Conservation (phyloP, 2,329 filamentous ascomycete species). For the Metarhizium album region DNA sequence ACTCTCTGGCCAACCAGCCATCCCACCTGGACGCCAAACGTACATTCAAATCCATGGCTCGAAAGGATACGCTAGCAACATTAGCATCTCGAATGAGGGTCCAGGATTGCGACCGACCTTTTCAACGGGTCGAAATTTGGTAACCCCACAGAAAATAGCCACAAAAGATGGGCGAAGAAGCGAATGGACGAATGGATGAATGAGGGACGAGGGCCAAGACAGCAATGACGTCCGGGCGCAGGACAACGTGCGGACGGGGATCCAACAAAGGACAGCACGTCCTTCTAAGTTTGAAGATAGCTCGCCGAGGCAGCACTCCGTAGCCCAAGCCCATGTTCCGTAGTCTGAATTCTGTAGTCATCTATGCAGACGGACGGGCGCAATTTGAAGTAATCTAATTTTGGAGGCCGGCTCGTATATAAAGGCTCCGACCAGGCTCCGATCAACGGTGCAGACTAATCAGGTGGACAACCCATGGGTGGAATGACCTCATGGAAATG, state of each 20-base stretch:
- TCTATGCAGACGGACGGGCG: background rate
- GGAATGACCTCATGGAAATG: too few relatives aligned
- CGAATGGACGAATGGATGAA: slow-evolving; percentile 1
- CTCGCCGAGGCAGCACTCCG: background rate
- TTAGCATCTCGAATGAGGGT: background rate
- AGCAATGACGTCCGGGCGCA: slow-evolving; percentile 8
- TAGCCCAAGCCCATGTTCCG: background rate
- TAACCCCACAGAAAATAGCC: slow-evolving; percentile 4
- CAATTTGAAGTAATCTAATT: background rate
- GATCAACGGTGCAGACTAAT: too few relatives aligned
- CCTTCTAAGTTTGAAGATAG: background rate
- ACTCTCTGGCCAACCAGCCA: background rate
- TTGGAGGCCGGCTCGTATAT: background rate
- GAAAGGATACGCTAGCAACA: slow-evolving; percentile 1
- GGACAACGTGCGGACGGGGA: background rate
- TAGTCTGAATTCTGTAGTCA: background rate
- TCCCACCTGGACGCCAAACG: background rate
- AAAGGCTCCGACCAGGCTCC: too few relatives aligned
- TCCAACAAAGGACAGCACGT: background rate
- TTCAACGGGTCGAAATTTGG: slow-evolving; percentile 9
- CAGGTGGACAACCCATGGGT: too few relatives aligned
- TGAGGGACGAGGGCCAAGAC: slow-evolving; percentile 1
- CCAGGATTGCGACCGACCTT: slow-evolving; percentile 1
- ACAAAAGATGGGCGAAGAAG: background rate
- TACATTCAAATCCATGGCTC: slow-evolving; percentile 4